Evolutionary conservation across 805 yeast genomes (phyloP).

Genomic region (Geotrichum ghanense): DNA sequence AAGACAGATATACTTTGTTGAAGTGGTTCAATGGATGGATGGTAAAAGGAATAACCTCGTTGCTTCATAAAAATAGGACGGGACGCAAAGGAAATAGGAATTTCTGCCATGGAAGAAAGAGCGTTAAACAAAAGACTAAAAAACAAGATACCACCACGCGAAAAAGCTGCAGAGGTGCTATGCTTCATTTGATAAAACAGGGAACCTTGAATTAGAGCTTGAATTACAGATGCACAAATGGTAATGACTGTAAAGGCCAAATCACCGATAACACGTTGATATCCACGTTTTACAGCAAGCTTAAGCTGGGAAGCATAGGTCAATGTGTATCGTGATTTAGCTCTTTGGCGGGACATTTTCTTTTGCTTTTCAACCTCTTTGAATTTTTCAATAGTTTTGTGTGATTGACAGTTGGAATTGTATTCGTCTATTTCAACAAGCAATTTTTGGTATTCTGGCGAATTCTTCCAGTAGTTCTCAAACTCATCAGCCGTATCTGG

Average conservation of each 20-base stretch:
- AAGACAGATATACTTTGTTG: conserved; percentile 49
- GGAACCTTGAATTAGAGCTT: conserved; percentile 55
- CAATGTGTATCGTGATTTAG: conserved; percentile 33
- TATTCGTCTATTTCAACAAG: conserved; percentile 35
- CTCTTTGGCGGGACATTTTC: conserved; percentile 29
- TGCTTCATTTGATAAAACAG: conserved; percentile 43
- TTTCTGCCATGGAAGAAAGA: conserved; percentile 48
- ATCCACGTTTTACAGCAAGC: conserved; percentile 39
- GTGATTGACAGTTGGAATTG: conserved; percentile 20
- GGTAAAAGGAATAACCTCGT: conserved; percentile 57
- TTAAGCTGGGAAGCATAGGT: conserved; percentile 38
- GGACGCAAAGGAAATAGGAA: conserved; percentile 34
- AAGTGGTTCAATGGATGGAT: conserved; percentile 63
- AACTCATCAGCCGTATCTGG: conserved; percentile 58
- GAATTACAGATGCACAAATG: conserved; percentile 37
- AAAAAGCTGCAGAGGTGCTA: conserved; percentile 44
- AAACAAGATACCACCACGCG: conserved; percentile 54
- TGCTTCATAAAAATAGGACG: conserved; percentile 61
- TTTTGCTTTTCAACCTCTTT: conserved; percentile 28
- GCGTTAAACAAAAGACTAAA: conserved; percentile 52
- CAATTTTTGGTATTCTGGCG: conserved; percentile 35
- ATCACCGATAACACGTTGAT: conserved; percentile 48
- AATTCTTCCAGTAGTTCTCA: conserved; percentile 43
- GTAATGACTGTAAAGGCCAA: conserved; percentile 37
- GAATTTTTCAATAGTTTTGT: conserved; percentile 28